Evolutionary conservation across 2,329 filamentous ascomycete species (phyloP), one percentile per base, ranked within the genome.

Genomic region (Neonectria sp.): DNA sequence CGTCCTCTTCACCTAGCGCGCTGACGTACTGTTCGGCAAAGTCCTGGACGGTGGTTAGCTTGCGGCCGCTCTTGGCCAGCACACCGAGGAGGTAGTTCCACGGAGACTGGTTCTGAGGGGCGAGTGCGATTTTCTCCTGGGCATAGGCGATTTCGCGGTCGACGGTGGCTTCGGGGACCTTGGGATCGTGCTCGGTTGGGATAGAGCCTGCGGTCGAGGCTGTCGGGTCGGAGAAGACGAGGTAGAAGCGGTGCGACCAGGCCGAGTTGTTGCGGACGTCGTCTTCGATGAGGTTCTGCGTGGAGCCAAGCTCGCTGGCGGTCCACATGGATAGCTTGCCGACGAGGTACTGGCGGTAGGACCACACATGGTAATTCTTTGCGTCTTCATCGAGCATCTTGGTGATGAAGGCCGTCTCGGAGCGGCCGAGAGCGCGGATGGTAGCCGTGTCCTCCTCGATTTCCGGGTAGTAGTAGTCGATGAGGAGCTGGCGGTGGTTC

Each of bases 351-450:
- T 97, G 94, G 65, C 96, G 88, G 83, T 98, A 99, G 62, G 92
- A 94, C 96, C 96, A 99, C 55, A 98, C 96, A 79, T 99, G 96
- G 80, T 99, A 98, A 84, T 99, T 99, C 84, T 99, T 99, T 56
- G 92, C 90, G 79, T 99, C 96, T 74, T 93, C 88, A 46, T 87
- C 88, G 61, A 99, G 91, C 89, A 99, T 98, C 53, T 86, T 82
- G 66, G 86, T 88, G 67, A 98, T 88, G 79, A 98, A 98, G 15
- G 86, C 86, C 24, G 87, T 85, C 82, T 99, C 96, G 4, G 88
- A 89, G 4, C 85, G 79, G 12, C 89, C 89, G 59, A 94, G 86
- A 65, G 73, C 73, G 86, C 86, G 73, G 85, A 90, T 68, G 83
- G 88, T 80, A 83, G 86, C 79, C 82, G 81, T 73, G 79, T 85